Evolutionary conservation across 768 basidiomycete species (phyloP).

Genomic region (Hypholoma sublateritium): DNA sequence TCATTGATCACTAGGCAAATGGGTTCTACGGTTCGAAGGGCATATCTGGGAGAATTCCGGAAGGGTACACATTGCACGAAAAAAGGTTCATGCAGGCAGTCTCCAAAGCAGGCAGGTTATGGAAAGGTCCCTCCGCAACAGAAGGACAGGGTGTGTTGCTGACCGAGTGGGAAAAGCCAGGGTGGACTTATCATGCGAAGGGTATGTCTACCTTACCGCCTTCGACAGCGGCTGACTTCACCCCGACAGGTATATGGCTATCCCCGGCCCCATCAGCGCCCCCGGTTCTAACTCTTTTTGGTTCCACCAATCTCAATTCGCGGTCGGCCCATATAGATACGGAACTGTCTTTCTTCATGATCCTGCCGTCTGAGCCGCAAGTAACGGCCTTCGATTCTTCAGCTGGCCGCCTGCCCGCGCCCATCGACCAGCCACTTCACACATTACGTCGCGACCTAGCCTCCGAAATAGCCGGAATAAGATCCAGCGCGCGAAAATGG

Average conservation of each 20-base stretch:
- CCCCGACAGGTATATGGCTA: conserved; percentile 75
- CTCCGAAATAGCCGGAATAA: conserved; percentile 54
- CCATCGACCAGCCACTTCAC: conserved; percentile 13
- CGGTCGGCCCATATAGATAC: conserved; percentile 90
- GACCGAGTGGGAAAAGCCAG: conserved; percentile 82
- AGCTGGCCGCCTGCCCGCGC: background rate
- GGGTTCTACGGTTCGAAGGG: conserved; percentile 92
- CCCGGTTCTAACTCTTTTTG: conserved; percentile 82
- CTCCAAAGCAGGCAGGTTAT: conserved; percentile 41
- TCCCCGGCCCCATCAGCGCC: conserved; percentile 51
- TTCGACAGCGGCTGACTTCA: background rate
- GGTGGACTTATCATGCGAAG: conserved; percentile 99
- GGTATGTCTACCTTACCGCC: conserved; percentile 44
- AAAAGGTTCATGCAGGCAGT: conserved; percentile 78
- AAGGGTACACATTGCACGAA: conserved; percentile 89
- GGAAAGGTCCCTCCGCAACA: conserved; percentile 25
- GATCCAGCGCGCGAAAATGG: conserved; percentile 55
- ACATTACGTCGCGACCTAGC: conserved; percentile 47
- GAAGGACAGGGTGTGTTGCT: conserved; percentile 59
- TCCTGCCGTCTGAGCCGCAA: conserved; percentile 53
- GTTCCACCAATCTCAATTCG: conserved; percentile 93
- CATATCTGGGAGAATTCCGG: conserved; percentile 90
- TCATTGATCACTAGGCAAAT: conserved; percentile 66
- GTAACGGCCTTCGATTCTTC: conserved; percentile 9
- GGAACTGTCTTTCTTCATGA: conserved; percentile 85